Evolutionary conservation across 495 filamentous ascomycete species (phyloP), one percentile per base, ranked within the genome.

Genomic region (Aspergillus conjunctus): DNA sequence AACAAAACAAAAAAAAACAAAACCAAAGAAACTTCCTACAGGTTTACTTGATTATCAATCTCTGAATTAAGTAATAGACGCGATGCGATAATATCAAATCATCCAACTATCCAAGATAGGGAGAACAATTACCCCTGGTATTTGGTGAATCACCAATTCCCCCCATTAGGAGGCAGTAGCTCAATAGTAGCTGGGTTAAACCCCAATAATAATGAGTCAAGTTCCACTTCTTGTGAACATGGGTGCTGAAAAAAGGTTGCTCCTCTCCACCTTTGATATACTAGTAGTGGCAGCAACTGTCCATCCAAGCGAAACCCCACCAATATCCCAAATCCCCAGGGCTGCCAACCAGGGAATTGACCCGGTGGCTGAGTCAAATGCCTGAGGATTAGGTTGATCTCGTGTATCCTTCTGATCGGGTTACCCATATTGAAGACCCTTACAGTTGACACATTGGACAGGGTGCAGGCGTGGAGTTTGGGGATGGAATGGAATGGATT

Each of bases 371-470:
- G 20, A 51, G 26, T 41, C 15, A 30, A 54, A 20, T 21, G 39
- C 52, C 6, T 41, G 34, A 54, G 52, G 32, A 22, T 32, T 41
- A 41, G 14, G 51, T 56, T 50, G 51, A 59, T 64, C 61, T 60
- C 62, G 62, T 64, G 62, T 64, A 18, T 51, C 39, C 33, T 39
- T 51, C 44, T 56, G 51, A 56, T 60, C 52, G 58, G 62, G 50
- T 56, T 54, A 48, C 9, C 61, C 17, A 59, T 50, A 51, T 48
- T 43, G 21, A 18, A 14, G 44, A 54, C 62, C 62, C 62, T 64
- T 64, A 58, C 58, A 58, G 62, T 17, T 64, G 62, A 64, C 57
- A 60, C 54, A 56, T 64, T 44, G 46, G 45, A 59, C 54, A 46
- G 43, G 26, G 7, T 51, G 37, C 15, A 58, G 31, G 37, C 44